These are phyloP conservation scores for Didymella pomorum DNA, from an alignment of 2,329 filamentous ascomycete genomes.

Conservation along the genomic window DNA sequence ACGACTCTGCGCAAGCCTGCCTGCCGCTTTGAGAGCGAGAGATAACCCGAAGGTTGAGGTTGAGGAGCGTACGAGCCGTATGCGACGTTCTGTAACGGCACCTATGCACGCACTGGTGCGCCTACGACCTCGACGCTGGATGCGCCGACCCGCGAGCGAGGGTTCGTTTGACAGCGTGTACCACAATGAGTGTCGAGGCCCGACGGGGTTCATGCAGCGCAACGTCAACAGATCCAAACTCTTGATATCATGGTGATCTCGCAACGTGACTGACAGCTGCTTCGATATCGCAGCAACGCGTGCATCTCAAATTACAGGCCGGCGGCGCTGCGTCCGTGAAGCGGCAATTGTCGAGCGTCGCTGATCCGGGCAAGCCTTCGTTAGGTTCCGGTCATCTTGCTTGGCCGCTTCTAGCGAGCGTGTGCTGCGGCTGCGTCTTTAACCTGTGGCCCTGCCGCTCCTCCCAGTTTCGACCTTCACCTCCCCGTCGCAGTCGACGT, in stretches of 20 bases:
- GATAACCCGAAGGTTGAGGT: slow-evolving; percentile 12
- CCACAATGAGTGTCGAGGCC: slow-evolving; percentile 3
- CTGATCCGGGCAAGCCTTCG: slow-evolving; percentile 19
- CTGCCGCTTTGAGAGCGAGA: slow-evolving; percentile 20
- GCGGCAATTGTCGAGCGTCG: slow-evolving; percentile 18
- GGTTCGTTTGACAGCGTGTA: slow-evolving; percentile 11
- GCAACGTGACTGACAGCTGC: slow-evolving; percentile 1
- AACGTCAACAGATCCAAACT: slow-evolving; percentile 12
- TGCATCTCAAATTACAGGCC: slow-evolving; percentile 5
- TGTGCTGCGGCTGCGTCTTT: slow-evolving; percentile 18
- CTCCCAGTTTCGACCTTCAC: slow-evolving; percentile 19
- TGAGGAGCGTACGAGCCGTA: slow-evolving; percentile 8
- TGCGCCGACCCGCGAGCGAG: slow-evolving; percentile 4
- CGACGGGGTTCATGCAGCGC: slow-evolving; percentile 13
- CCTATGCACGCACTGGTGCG: slow-evolving; percentile 3
- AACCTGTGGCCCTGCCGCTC: slow-evolving; percentile 18
- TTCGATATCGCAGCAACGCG: neutral
- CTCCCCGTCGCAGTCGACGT: slow-evolving; percentile 19
- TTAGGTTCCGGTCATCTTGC: slow-evolving; percentile 15
- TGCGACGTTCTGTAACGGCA: slow-evolving; percentile 1
- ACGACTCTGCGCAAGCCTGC: slow-evolving; percentile 17
- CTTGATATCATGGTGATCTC: slow-evolving; percentile 2
- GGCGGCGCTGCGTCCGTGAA: slow-evolving; percentile 15
- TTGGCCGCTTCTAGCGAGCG: slow-evolving; percentile 19
- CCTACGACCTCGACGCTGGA: neutral